These are phyloP conservation scores for Catunica adiposa DNA, from an alignment of 2,329 filamentous ascomycete genomes.

Conservation along the genomic window DNA sequence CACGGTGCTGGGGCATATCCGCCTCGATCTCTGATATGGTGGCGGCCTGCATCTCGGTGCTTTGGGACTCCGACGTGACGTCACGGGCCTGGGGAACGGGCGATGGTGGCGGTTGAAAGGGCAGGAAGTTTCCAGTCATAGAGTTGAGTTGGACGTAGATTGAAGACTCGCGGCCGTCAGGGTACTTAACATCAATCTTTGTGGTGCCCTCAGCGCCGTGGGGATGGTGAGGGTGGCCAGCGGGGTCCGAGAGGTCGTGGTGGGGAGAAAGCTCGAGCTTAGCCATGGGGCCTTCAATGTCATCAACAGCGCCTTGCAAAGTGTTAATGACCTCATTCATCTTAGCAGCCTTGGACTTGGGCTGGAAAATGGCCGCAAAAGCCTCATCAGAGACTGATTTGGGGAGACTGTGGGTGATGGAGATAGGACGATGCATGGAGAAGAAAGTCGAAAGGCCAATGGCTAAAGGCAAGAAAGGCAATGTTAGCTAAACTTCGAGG, in stretches of 20 bases:
- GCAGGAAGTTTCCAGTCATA: conserved; percentile 53
- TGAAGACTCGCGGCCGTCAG: conserved; percentile 40
- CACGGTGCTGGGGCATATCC: conserved; percentile 30
- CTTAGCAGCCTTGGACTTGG: conserved; percentile 32
- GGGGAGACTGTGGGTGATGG: conserved; percentile 67
- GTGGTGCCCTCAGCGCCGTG: conserved; percentile 33
- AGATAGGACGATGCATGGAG: conserved; percentile 87
- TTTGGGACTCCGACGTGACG: conserved; percentile 19
- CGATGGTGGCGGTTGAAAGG: conserved; percentile 71
- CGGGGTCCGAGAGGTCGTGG: conserved; percentile 17
- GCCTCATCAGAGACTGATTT: conserved; percentile 52
- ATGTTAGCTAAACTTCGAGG: conserved; percentile 12
- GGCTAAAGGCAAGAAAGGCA: conserved; percentile 35
- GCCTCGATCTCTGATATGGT: conserved; percentile 7
- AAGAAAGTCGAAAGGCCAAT: conserved; percentile 85
- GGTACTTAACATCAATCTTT: conserved; percentile 36
- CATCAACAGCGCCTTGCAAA: conserved; percentile 41
- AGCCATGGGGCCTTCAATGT: conserved; percentile 42
- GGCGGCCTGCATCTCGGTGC: conserved; percentile 22
- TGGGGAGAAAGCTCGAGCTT: conserved; percentile 28
- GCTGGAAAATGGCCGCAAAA: conserved; percentile 71
- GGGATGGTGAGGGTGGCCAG: conserved; percentile 17
- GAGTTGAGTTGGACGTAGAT: conserved; percentile 51
- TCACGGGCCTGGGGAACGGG: conserved; percentile 42
- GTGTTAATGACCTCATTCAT: conserved; percentile 51